Percentiles rank a stretch among this genome's conserved stretches.
These are phyloP conservation scores for Alternaria gansuensis DNA, from an alignment of 2,329 filamentous ascomycete genomes.

Conservation along the genomic window DNA sequence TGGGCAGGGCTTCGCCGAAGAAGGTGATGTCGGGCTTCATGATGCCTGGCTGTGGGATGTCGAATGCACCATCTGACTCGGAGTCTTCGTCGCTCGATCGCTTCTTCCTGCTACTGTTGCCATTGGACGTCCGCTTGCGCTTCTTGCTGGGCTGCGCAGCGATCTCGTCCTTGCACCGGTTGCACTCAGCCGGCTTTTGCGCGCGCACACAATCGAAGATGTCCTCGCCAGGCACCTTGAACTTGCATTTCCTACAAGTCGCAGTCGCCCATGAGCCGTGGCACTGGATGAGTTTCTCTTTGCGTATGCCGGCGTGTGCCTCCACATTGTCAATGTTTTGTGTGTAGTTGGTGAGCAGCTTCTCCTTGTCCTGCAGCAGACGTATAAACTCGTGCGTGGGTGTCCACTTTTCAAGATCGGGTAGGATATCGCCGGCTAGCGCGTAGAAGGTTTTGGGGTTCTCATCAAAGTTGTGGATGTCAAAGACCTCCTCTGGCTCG, in stretches of 20 bases:
- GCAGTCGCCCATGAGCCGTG: conserved; percentile 96
- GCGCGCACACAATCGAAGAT: conserved; percentile 83
- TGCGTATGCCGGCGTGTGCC: conserved; percentile 79
- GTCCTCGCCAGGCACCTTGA: conserved; percentile 75
- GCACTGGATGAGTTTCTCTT: conserved; percentile 89
- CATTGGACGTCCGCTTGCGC: conserved; percentile 62
- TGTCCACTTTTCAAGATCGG: conserved; percentile 79
- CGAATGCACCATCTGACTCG: conserved; percentile 68
- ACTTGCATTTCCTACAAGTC: conserved; percentile 82
- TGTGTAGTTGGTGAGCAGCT: conserved; percentile 95
- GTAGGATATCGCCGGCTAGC: conserved; percentile 88
- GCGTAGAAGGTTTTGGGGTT: conserved; percentile 91
- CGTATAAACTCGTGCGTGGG: conserved; percentile 95
- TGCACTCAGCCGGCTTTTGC: conserved; percentile 79
- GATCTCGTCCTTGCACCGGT: conserved; percentile 70
- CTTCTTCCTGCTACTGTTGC: conserved; percentile 50
- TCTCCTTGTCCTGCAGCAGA: conserved; percentile 84
- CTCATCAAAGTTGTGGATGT: conserved; percentile 84
- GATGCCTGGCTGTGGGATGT: conserved; percentile 74
- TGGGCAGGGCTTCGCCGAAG: conserved; percentile 89
- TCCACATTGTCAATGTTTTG: conserved; percentile 99
- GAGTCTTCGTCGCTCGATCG: conserved; percentile 64
- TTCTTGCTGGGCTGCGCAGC: conserved; percentile 60
- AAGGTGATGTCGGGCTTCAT: conserved; percentile 99
- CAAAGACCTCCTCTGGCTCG: conserved; percentile 95